Evolutionary conservation across 1,284 basidiomycete species (phyloP), one percentile per base, ranked within the genome.

Genomic region (Trametes pubescens): DNA sequence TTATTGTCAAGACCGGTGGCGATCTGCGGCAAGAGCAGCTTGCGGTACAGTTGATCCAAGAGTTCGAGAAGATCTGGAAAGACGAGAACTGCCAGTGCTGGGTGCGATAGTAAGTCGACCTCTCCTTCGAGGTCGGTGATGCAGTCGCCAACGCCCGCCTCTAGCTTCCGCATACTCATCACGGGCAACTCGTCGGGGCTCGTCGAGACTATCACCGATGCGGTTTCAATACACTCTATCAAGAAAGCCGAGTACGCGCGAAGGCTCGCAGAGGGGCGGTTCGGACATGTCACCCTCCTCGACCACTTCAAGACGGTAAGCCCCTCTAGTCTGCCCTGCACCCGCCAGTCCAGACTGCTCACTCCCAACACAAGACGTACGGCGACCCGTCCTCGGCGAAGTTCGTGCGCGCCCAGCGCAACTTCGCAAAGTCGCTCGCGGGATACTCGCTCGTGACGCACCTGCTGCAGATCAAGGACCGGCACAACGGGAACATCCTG

Each of bases 401-500:
- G 71, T 98, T 94, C 75, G 87, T 84, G 16, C 88, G 94, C 51
- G 96, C 91, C 22, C 93, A 93, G 79, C 88, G 86, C 67, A 98
- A 93, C 74, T 99, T 99, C 79, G 94, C 95, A 56, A 94, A 95
- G 76, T 98, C 95, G 1, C 83, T 99, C 18, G 98, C 97, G 65
- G 94, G 94, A 13, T 99, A 99, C 77, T 98, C 95, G 1, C 84
- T 99, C 65, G 90, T 99, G 51, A 96, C 95, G 13, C 99, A 95
- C 77, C 88, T 99, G 24, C 86, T 99, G 3, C 98, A 99, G 81
- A 94, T 99, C 79, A 99, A 99, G 79, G 97, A 99, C 78, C 88
- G 98, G 26, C 98, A 99, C 76, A 99, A 99, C 73, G 98, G 98
- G 51, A 99, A 99, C 76, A 99, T 99, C 64, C 86, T 99, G 4